Evolutionary conservation across 2,329 filamentous ascomycete species (phyloP).

Genomic region (Chalaropsis thielavioides): DNA sequence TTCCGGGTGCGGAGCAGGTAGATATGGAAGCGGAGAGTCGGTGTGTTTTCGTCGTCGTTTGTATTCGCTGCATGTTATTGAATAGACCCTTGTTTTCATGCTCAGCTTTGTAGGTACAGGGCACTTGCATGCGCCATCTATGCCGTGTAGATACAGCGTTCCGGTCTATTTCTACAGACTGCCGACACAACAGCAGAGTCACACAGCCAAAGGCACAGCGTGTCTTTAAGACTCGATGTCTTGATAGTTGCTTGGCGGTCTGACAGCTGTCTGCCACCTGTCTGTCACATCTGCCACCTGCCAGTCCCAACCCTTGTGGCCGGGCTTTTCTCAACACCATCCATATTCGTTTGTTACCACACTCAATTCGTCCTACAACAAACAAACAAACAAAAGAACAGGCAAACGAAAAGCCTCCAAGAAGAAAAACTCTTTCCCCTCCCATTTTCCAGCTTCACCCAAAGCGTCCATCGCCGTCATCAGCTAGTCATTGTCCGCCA

Average conservation of each 20-base stretch:
- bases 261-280: background rate
- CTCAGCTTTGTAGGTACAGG: too few species aligned
- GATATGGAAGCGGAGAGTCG: background rate
- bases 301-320: background rate
- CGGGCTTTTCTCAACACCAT: background rate
- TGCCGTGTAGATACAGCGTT: too few species aligned
- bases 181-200: too few species aligned
- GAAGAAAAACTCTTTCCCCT: background rate
- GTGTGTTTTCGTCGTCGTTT: background rate
- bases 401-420: background rate
- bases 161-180: too few species aligned
- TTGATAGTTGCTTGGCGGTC: background rate
- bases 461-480: background rate
- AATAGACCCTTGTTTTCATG: too few species aligned
- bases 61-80: background rate
- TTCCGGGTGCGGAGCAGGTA: background rate
- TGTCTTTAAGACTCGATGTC: too few species aligned
- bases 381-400: background rate
- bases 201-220: too few species aligned
- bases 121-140: background rate
- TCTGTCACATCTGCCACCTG: background rate
- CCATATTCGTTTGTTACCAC: background rate
- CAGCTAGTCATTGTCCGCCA: background rate
- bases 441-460: background rate
- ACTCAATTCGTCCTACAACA: background rate